phyloP scores from a whole-genome alignment of 345 rosid species.

The Camelina neglecta region DNA sequence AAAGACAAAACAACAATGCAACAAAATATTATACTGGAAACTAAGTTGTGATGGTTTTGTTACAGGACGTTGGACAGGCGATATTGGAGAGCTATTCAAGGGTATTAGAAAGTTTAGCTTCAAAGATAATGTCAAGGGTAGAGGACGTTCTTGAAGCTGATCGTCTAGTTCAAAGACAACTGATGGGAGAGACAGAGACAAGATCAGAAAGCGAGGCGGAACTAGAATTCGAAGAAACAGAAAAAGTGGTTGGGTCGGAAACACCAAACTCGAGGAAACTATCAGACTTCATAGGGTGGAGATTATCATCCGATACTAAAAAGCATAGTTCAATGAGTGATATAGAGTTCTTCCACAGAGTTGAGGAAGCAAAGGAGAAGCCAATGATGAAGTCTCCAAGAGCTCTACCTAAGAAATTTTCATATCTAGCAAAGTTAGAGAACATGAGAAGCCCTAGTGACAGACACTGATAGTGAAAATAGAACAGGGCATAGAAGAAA shows the following conservation, averaged over 20 bases:
- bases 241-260: constrained; percentile 34
- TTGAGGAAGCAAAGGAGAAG: constrained; percentile 53
- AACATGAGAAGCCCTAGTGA: constrained; percentile 69
- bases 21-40: neutral
- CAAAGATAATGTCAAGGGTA: constrained; percentile 67
- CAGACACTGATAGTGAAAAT: constrained; percentile 49
- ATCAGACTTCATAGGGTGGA: constrained; percentile 86
- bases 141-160: constrained; percentile 85
- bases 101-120: constrained; percentile 81
- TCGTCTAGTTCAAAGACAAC: constrained; percentile 40
- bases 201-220: constrained; percentile 41
- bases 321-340: constrained; percentile 44
- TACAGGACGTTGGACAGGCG: constrained; percentile 87
- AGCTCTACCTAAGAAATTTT: constrained; percentile 52
- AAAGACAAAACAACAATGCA: neutral
- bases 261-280: constrained; percentile 69
- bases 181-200: constrained; percentile 38
- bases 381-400: constrained; percentile 45
- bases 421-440: constrained; percentile 79
- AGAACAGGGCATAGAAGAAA: constrained; percentile 20
- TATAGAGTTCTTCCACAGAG: constrained; percentile 42
- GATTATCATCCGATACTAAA: constrained; percentile 43
- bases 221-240: constrained; percentile 39
- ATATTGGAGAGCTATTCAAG: constrained; percentile 95
- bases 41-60: neutral